phyloP scores from a whole-genome alignment of 768 basidiomycete genomes.

The Kwoniella dejecticola region DNA sequence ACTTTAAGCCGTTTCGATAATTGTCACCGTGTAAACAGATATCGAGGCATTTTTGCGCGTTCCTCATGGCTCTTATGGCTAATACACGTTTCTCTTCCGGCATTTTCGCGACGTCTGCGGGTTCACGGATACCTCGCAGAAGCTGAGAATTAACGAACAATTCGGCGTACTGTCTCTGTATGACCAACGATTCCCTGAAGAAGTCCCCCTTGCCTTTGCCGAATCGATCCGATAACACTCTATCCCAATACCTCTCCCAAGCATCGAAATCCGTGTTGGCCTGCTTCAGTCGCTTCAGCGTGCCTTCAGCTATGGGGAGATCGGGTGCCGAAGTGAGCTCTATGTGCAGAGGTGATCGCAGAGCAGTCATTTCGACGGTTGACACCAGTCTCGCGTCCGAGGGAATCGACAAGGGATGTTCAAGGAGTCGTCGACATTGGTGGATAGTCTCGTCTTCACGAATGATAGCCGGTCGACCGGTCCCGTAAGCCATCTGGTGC shows the following conservation, averaged over 20 bases:
- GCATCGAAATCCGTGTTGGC: conserved; percentile 75
- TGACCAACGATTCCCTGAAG: conserved; percentile 72
- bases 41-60: conserved; percentile 76
- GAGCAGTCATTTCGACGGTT: conserved; percentile 86
- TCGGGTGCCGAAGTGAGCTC: conserved; percentile 72
- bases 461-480: conserved; percentile 86
- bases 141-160: conserved; percentile 56
- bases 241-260: conserved; percentile 65
- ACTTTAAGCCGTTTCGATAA: conserved; percentile 90
- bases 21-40: conserved; percentile 70
- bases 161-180: conserved; percentile 64
- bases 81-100: conserved; percentile 73
- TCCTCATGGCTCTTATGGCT: conserved; percentile 77
- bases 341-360: conserved; percentile 80
- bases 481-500: conserved; percentile 93
- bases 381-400: conserved; percentile 95
- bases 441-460: conserved; percentile 89
- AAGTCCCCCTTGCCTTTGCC: conserved; percentile 66
- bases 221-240: conserved; percentile 58
- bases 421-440: conserved; percentile 74
- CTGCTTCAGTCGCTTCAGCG: conserved; percentile 69
- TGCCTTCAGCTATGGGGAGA: conserved; percentile 70
- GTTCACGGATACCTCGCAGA: conserved; percentile 66
- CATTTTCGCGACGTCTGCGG: conserved; percentile 84
- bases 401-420: conserved; percentile 84